Conservation (phyloP, 257 asterid genomes). For the Solanum appendiculatum region DNA sequence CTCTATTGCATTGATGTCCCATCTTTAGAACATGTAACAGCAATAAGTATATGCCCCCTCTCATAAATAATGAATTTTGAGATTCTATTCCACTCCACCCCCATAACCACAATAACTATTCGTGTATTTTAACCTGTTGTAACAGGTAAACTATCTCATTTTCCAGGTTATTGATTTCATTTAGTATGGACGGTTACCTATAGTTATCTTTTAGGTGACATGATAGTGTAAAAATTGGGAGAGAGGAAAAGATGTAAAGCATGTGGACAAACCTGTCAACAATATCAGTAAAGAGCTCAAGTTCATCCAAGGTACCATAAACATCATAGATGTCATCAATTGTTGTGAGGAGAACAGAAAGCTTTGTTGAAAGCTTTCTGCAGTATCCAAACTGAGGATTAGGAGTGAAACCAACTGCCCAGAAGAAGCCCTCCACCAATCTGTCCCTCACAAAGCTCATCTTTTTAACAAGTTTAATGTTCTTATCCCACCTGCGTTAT, state of each 20-base stretch:
- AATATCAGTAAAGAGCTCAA: conserved; percentile 14
- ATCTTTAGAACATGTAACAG: conserved; percentile 1
- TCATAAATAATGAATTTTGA: not conserved
- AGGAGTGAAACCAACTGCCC: conserved; percentile 17
- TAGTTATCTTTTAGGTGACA: not conserved
- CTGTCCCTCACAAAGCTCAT: conserved; percentile 21
- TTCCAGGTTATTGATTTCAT: too few species aligned
- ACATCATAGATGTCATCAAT: conserved; percentile 20
- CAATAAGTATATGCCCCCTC: not conserved
- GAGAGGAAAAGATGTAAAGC: not conserved
- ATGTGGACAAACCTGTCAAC: conserved; percentile 17
- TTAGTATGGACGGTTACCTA: not conserved
- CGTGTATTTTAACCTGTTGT: not conserved
- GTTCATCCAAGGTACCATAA: conserved; percentile 22
- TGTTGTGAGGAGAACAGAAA: not conserved
- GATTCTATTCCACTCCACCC: not conserved
- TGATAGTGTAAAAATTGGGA: too few species aligned
- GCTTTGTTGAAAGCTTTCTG: conserved; percentile 1
- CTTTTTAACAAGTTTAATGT: conserved; percentile 8
- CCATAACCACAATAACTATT: not conserved
- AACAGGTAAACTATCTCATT: not conserved
- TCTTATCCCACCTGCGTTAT: conserved; percentile 14
- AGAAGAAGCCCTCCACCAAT: conserved; percentile 22
- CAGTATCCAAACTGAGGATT: conserved; percentile 5
- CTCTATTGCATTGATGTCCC: conserved; percentile 34